Conservation (phyloP, 2,329 filamentous ascomycete species). For the Alternaria triticimaculans region DNA sequence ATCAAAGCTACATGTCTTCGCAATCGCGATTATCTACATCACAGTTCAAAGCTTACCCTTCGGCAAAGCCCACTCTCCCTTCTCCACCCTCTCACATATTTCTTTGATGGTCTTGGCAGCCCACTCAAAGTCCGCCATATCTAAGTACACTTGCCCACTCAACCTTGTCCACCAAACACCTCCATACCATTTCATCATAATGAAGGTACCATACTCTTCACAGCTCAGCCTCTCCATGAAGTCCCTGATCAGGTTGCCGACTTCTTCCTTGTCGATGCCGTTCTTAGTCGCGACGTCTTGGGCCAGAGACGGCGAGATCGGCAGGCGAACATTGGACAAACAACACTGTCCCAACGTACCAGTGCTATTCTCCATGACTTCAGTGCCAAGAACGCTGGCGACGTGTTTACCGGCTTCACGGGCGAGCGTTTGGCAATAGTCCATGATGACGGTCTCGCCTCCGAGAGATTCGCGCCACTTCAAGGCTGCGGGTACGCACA, state of each 20-base stretch:
- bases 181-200: conserved; percentile 68
- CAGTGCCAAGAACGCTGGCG: conserved; percentile 70
- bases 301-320: conserved; percentile 58
- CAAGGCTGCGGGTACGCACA: conserved; percentile 75
- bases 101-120: conserved; percentile 65
- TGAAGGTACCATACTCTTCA: conserved; percentile 73
- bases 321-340: conserved; percentile 77
- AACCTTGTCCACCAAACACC: conserved; percentile 73
- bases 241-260: conserved; percentile 43
- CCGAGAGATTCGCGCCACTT: conserved; percentile 74
- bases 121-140: conserved; percentile 78
- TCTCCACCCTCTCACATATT: conserved; percentile 60
- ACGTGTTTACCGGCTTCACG: conserved; percentile 66
- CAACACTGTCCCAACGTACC: conserved; percentile 69
- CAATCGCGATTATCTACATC: background rate
- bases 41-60: conserved; percentile 14
- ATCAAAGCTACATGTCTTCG: background rate
- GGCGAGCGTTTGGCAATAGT: conserved; percentile 69
- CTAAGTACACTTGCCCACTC: conserved; percentile 86
- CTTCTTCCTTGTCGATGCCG: conserved; percentile 24
- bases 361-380: conserved; percentile 71
- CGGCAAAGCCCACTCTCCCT: conserved; percentile 48
- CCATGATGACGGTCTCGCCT: conserved; percentile 73
- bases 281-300: conserved; percentile 20
- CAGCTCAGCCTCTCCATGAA: conserved; percentile 53